These are phyloP conservation scores for Quercus lobata DNA, from an alignment of 331 rosid species.

Conservation along the genomic window DNA sequence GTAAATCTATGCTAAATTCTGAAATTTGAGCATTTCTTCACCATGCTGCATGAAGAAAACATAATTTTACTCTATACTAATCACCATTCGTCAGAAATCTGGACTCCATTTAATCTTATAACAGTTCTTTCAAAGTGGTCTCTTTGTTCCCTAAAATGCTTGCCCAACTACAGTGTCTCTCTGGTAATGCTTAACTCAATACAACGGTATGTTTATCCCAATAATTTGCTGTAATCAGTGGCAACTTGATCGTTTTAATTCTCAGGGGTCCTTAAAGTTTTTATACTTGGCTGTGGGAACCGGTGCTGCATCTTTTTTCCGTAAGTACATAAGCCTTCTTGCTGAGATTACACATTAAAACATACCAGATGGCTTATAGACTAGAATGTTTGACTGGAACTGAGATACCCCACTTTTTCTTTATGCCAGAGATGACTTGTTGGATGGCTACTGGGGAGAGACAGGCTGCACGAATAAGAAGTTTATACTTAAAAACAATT, in stretches of 20 bases:
- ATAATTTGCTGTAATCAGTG: not conserved
- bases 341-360: slow-evolving; percentile 10
- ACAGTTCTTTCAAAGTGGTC: not conserved
- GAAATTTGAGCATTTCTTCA: not conserved
- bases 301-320: slow-evolving; percentile 45
- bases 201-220: not conserved
- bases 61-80: not conserved
- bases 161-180: not conserved
- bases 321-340: slow-evolving; percentile 38
- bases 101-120: not conserved
- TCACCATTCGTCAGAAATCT: no score
- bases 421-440: slow-evolving; percentile 56
- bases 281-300: slow-evolving; percentile 59
- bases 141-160: not conserved
- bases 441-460: slow-evolving; percentile 93
- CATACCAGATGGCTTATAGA: not conserved
- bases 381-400: not conserved
- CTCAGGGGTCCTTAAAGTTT: slow-evolving; percentile 50
- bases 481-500: slow-evolving; percentile 69
- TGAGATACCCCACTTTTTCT: not conserved
- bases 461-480: slow-evolving; percentile 78
- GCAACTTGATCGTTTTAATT: not conserved
- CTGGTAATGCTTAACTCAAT: not conserved
- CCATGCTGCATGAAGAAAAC: not conserved
- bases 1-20: not conserved